Base-by-base conservation (phyloP, 2,329 filamentous ascomycete genomes). In the Penicillium sp. region DNA sequence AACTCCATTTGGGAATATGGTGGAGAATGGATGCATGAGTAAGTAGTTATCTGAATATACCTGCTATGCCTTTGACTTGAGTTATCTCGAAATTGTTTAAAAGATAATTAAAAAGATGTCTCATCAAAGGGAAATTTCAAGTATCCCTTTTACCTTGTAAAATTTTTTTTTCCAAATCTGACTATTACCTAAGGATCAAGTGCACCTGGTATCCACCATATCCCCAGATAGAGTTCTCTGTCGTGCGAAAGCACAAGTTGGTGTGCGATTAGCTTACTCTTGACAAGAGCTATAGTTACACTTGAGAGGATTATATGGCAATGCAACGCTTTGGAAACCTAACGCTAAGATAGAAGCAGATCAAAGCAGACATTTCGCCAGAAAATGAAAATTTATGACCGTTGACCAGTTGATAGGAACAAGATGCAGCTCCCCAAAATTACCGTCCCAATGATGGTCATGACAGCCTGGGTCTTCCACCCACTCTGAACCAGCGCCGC, bases 401-500 rank as follows among this genome's bases (percentile, higher is more conserved):
- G 63, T 16, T 68, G 52, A 13, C 78, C 74, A 5, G 78, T 80
- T 38, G 73, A 76, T 62, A 81, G 62, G 58, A 81, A 78, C 59
- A 81, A 63, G 26, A 79, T 74, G 66, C 79, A 81, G 59, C 79
- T 78, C 8, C 75, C 79, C 54, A 81, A 64, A 59, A 81, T 81
- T 10, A 75, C 76, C 4, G 70, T 69, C n/a, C 78, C 78, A 8
- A 81, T 75, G 25, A 81, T 65, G 5, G 73, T 74, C 65, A 80
- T 79, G n/a, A 96, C 90, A 45, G 89, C 76, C 74, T 98, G 93
- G 40, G 95, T 98, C 78, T 92, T 94, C 90, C 91, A 95, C 1
- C 95, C 95, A 33, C 88, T 90, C 80, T 99, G 95, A 42, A 99
- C 95, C 65, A 98, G 84, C 0, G 95, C 95, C 28, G 84, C 84